These are phyloP conservation scores for Tritrichomonas musculus DNA, from an alignment of 208 protist genomes.

Conservation along the genomic window DNA sequence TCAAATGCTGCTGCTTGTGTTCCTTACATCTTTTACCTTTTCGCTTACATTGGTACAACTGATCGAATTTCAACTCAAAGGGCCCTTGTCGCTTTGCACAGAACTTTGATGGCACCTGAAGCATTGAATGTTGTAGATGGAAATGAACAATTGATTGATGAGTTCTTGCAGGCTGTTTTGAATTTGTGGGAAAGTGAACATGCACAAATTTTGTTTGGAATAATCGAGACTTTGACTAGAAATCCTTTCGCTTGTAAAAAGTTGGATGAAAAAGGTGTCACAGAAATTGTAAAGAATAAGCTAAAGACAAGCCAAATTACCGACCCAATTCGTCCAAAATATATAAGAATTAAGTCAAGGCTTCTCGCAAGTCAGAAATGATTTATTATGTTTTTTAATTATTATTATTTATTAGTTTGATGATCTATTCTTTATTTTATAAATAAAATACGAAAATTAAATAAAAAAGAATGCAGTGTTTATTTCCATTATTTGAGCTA, in stretches of 20 bases:
- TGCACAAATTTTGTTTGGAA: neutral
- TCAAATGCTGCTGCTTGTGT: neutral
- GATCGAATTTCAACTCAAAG: neutral
- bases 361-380: too few species aligned
- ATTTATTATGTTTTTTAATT: too few species aligned
- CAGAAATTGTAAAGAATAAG: neutral
- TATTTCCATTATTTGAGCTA: too few species aligned
- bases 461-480: too few species aligned
- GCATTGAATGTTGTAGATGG: neutral
- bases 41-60: neutral
- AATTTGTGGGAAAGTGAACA: slow-evolving; percentile 25
- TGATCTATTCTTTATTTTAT: too few species aligned
- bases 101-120: neutral
- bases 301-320: neutral
- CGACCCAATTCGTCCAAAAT: neutral
- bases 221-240: neutral
- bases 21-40: neutral
- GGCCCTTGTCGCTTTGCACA: neutral
- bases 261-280: neutral
- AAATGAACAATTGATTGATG: neutral
- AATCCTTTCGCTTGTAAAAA: neutral
- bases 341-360: slow-evolving; percentile 6
- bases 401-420: too few species aligned
- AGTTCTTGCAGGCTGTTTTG: neutral
- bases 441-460: too few species aligned